Conservation (phyloP, 225 moss, liverwort and hornwort species). For the Lunularia cruciata region DNA sequence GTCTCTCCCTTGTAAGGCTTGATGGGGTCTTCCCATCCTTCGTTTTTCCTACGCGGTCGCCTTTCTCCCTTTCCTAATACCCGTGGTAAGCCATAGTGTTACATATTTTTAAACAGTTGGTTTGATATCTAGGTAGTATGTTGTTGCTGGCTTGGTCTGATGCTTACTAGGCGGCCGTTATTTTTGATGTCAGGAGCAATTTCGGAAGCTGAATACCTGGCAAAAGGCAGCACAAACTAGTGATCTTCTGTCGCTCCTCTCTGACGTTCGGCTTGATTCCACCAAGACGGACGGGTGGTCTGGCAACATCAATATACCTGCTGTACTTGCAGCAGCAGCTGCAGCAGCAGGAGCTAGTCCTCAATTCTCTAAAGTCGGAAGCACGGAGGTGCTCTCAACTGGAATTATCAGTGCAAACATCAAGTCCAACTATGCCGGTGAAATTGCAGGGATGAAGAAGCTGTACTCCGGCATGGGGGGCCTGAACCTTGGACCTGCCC, state of each 20-base stretch:
- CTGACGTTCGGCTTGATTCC: conserved; percentile 62
- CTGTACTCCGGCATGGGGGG: conserved; percentile 59
- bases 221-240: conserved; percentile 75
- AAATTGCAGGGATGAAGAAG: conserved; percentile 79
- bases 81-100: too few relatives aligned
- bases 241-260: conserved; percentile 66
- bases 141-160: background rate
- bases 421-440: conserved; percentile 78
- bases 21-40: background rate
- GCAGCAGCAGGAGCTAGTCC: conserved; percentile 69
- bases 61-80: background rate
- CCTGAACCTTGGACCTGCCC: conserved; percentile 39
- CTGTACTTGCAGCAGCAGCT: conserved; percentile 74
- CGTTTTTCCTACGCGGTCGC: background rate
- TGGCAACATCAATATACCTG: conserved; percentile 63
- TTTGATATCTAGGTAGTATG: background rate
- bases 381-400: conserved; percentile 72
- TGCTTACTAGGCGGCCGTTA: background rate
- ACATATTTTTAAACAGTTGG: too few relatives aligned
- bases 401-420: conserved; percentile 81
- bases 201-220: conserved; percentile 67
- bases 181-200: conserved; percentile 56
- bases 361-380: conserved; percentile 50
- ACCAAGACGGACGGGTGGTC: conserved; percentile 43
- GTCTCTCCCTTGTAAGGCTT: too few relatives aligned